Evolutionary conservation across 441 rosid species (phyloP).

Genomic region (Macaranga tanarius): DNA sequence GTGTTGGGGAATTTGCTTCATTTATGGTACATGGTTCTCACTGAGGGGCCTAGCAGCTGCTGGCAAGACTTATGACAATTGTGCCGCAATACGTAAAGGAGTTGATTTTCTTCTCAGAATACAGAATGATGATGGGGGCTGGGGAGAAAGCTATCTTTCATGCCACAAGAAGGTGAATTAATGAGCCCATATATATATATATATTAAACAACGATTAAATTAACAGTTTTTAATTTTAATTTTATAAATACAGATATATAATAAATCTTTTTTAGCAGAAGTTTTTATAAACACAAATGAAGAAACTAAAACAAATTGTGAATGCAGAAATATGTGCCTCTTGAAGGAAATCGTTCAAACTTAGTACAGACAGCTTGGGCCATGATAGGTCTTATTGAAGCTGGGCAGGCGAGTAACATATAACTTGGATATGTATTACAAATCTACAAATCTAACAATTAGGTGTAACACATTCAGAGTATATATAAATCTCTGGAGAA

Average conservation of each 20-base stretch:
- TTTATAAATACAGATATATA: too few species aligned
- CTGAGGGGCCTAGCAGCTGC: slow-evolving; percentile 42
- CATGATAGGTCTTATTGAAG: slow-evolving; percentile 51
- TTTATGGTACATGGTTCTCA: slow-evolving; percentile 47
- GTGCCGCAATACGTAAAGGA: slow-evolving; percentile 32
- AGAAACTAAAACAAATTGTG: background rate
- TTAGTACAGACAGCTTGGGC: slow-evolving; percentile 69
- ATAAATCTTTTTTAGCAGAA: too few species aligned
- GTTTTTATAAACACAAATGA: too few species aligned
- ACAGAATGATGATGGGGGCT: slow-evolving; percentile 50
- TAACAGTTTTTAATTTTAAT: too few species aligned
- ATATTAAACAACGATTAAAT: too few species aligned
- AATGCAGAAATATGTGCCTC: slow-evolving; percentile 38
- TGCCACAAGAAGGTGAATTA: background rate
- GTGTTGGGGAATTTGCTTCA: slow-evolving; percentile 53
- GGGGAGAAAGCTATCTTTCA: slow-evolving; percentile 58
- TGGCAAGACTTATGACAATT: slow-evolving; percentile 40
- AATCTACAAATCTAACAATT: too few species aligned
- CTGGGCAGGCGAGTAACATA: slow-evolving; percentile 48
- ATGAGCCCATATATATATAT: too few species aligned
- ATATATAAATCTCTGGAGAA: too few species aligned
- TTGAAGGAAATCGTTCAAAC: slow-evolving; percentile 42
- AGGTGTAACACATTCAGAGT: too few species aligned
- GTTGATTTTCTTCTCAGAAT: slow-evolving; percentile 37
- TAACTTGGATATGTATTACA: too few species aligned